A percentile compares a stretch with the other conserved stretches of the same genome.
Evolutionary conservation across 257 asterid species (phyloP).

Genomic region (Asclepias syriaca): DNA sequence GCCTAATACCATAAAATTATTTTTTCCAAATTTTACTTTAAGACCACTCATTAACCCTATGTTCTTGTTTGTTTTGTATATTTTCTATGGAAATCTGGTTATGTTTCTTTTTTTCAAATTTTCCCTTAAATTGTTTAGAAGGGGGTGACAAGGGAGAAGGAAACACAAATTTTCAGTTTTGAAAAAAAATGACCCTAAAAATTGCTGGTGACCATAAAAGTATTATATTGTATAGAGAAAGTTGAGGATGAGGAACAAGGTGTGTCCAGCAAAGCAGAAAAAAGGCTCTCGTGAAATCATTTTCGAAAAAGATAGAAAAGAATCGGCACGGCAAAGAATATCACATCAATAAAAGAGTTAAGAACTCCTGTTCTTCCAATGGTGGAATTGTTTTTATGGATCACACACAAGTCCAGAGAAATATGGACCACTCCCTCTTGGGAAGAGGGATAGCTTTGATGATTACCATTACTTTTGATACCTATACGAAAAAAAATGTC

Average conservation of each 20-base stretch:
- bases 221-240: no score
- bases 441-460: background rate
- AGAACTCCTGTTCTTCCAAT: background rate
- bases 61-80: background rate
- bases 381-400: background rate
- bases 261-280: background rate
- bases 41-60: background rate
- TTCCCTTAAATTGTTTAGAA: no score
- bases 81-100: background rate
- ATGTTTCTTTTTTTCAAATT: background rate
- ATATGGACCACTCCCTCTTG: background rate
- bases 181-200: no score
- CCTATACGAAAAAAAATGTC: background rate
- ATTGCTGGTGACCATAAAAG: no score
- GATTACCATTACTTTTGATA: background rate
- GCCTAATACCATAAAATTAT: background rate
- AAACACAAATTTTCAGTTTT: no score
- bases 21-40: background rate
- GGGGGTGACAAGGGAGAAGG: no score
- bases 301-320: background rate
- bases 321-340: background rate
- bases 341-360: background rate
- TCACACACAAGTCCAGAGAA: background rate
- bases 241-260: no score
- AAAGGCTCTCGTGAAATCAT: no score